Evolutionary conservation across 768 basidiomycete genomes (phyloP).

Genomic region (Tricholoma matsutake): DNA sequence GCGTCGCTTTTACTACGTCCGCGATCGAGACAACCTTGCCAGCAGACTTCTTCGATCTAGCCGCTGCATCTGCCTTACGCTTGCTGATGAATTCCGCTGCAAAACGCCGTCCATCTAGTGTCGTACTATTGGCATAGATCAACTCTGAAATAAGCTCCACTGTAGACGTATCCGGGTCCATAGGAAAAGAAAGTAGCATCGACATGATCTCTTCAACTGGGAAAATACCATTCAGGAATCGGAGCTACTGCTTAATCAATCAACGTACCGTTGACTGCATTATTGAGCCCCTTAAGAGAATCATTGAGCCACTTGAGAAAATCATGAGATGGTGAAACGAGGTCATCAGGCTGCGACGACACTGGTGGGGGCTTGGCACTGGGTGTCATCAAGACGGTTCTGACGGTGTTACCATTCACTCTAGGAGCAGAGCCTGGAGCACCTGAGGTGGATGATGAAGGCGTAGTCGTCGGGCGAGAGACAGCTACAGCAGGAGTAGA

Average conservation of each 20-base stretch:
- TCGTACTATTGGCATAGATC: constrained; percentile 93
- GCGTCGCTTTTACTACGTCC: constrained; percentile 87
- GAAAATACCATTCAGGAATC: constrained; percentile 4
- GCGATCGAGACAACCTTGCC: constrained; percentile 71
- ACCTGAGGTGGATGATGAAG: constrained; percentile 28
- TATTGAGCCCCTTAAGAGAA: constrained; percentile 76
- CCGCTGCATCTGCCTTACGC: constrained; percentile 77
- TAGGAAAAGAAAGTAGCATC: constrained; percentile 91
- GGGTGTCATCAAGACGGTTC: constrained; percentile 34
- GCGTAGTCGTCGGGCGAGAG: constrained; percentile 27
- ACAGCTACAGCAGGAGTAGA: constrained; percentile 31
- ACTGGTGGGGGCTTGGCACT: constrained; percentile 29
- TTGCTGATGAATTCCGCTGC: constrained; percentile 87
- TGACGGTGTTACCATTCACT: constrained; percentile 36
- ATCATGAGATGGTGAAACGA: constrained; percentile 75
- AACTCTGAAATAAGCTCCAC: constrained; percentile 92
- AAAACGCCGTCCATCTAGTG: constrained; percentile 92
- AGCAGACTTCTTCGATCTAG: constrained; percentile 45
- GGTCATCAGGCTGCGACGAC: constrained; percentile 56
- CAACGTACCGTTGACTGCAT: constrained; percentile 63
- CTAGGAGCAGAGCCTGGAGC: constrained; percentile 31
- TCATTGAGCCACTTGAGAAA: constrained; percentile 91
- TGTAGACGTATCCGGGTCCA: constrained; percentile 81
- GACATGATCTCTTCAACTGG: constrained; percentile 94
- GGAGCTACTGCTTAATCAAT: neutral